Base-by-base conservation (phyloP, 495 filamentous ascomycete species). In the Neurospora sp. region DNA sequence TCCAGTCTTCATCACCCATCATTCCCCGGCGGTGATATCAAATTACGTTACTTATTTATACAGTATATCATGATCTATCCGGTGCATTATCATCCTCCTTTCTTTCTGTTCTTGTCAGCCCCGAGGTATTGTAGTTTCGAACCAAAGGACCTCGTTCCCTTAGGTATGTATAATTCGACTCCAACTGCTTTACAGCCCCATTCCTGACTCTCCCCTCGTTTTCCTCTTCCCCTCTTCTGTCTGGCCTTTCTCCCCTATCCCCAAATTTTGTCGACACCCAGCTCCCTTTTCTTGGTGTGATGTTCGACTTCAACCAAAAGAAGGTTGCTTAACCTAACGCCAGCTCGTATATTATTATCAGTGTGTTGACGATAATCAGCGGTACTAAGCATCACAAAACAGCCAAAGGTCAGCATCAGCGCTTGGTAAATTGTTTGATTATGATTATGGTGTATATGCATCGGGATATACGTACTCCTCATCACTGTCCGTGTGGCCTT, bases 271-370 rank as follows among this genome's bases (percentile, higher is more conserved):
- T 44, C 48, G 9, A 10, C 20, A 22, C 45, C 45, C 45, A 53
- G 45, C 22, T 31, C 12, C 48, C 20, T 59, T 14, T 27, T 27
- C 22, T 31, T 31, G 5, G 4, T 27, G 10, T 16, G 2, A 16
- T 61, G 22, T 16, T 61, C 5, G 53, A 27, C 16, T 9, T 45
- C 44, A 14, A 45, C 20, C 12, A 6, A 27, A 61, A 8, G 10
- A 61, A 31, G 9, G 9, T 22, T 18, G 6, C 71, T 93, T 86
- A 97, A 20, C 95, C 96, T 44, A 98, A 87, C 38, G 96, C 88
- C 5, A 97, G 85, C 82, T 96, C 92, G 81, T 96, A 98, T 71
- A 94, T 80, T 80, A 97, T 97, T 74, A 98, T 90, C 69, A 97
- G 79, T 2, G 92, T 93, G 79, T 99, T 99, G 77, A 97, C 91